phyloP scores from a whole-genome alignment of 1,284 basidiomycete species.

The Bjerkandera adusta region DNA sequence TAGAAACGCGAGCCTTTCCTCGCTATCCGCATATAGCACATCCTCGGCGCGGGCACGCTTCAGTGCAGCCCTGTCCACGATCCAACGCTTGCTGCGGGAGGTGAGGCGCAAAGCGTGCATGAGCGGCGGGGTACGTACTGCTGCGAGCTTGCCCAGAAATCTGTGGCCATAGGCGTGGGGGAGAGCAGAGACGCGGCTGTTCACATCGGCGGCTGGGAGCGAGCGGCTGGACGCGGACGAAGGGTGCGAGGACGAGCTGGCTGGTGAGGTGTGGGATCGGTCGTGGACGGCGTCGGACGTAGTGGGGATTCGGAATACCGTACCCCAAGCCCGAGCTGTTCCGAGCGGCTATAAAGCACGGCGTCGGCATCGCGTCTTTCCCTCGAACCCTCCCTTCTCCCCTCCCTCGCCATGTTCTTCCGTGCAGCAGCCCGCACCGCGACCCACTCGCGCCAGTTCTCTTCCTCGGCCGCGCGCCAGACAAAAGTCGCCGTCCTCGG shows the following conservation, averaged over 20 bases:
- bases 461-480: conserved; percentile 69
- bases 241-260: not conserved
- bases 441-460: conserved; percentile 66
- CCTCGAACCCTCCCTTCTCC: conserved; percentile 12
- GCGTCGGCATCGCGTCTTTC: conserved; percentile 16
- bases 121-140: conserved; percentile 45
- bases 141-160: conserved; percentile 76
- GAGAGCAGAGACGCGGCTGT: not conserved
- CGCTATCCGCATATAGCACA: conserved; percentile 71
- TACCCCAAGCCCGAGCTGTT: conserved; percentile 17
- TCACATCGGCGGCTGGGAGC: not conserved
- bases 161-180: conserved; percentile 55
- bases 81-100: conserved; percentile 76
- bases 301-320: not conserved
- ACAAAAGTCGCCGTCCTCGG: conserved; percentile 90
- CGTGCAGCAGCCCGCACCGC: conserved; percentile 52
- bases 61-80: conserved; percentile 78
- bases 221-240: not conserved
- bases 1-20: conserved; percentile 75
- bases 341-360: conserved; percentile 18
- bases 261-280: not conserved
- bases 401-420: conserved; percentile 45
- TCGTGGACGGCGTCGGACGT: not conserved
- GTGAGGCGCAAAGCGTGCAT: not conserved
- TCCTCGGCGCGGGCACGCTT: conserved; percentile 75